Conservation (phyloP, 176 grass and related monocot genomes). For the Tillandsia fasciculata region DNA sequence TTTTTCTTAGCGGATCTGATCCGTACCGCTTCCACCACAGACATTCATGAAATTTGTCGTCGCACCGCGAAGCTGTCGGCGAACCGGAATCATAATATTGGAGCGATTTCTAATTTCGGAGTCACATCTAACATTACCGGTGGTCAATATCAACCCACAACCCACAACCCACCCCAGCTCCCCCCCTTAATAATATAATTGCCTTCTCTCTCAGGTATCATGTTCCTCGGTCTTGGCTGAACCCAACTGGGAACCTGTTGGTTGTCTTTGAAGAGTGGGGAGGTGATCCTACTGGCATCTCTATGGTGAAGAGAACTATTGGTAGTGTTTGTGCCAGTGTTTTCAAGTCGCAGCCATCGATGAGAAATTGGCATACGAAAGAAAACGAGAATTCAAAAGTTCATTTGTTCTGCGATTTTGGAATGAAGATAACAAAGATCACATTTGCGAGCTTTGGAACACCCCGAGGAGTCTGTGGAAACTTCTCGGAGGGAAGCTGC, state of each 20-base stretch:
- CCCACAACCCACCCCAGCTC: too few species aligned
- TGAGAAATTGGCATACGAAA: slow-evolving; percentile 81
- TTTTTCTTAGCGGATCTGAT: too few species aligned
- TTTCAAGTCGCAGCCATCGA: slow-evolving; percentile 83
- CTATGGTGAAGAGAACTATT: slow-evolving; percentile 69
- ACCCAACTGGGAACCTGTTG: slow-evolving; percentile 80
- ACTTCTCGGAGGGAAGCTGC: slow-evolving; percentile 68
- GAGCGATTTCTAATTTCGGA: too few species aligned
- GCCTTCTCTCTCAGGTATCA: slow-evolving; percentile 54
- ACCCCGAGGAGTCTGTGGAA: slow-evolving; percentile 67
- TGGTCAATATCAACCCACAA: too few species aligned
- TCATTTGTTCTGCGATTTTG: slow-evolving; percentile 64
- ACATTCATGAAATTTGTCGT: too few species aligned
- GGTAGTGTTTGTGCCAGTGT: slow-evolving; percentile 73
- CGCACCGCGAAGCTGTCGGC: too few species aligned
- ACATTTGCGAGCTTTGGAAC: slow-evolving; percentile 96
- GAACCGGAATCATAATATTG: too few species aligned
- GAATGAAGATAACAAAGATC: slow-evolving; percentile 69
- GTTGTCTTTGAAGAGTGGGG: slow-evolving; percentile 96
- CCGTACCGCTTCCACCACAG: too few species aligned
- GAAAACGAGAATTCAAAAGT: slow-evolving; percentile 70
- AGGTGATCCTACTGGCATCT: slow-evolving; percentile 60
- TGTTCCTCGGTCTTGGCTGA: slow-evolving; percentile 89
- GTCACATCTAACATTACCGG: too few species aligned
- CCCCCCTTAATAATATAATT: too few species aligned